Evolutionary conservation across 2,329 filamentous ascomycete species (phyloP).

Genomic region (Aspergillus proliferans): DNA sequence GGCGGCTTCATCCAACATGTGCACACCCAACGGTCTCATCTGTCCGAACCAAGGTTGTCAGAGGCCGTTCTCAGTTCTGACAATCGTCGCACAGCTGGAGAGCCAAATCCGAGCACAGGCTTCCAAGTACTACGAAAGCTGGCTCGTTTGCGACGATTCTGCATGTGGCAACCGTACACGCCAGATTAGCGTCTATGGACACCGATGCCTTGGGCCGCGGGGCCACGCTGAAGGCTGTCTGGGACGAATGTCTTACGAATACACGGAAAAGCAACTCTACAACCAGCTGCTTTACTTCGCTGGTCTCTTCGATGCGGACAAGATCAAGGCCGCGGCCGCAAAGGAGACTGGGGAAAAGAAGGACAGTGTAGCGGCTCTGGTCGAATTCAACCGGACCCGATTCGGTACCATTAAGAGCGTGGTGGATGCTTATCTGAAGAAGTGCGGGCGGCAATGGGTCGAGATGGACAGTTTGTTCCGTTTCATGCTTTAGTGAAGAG

Average conservation of each 20-base stretch:
- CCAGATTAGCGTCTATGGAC: slow-evolving; percentile 88
- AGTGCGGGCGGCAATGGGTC: slow-evolving; percentile 87
- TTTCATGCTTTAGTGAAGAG: slow-evolving; percentile 42
- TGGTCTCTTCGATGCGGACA: slow-evolving; percentile 82
- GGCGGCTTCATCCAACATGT: slow-evolving; percentile 48
- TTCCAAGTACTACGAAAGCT: slow-evolving; percentile 83
- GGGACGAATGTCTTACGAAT: slow-evolving; percentile 83
- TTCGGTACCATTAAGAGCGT: slow-evolving; percentile 71
- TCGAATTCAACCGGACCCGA: slow-evolving; percentile 72
- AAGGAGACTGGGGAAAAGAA: slow-evolving; percentile 51
- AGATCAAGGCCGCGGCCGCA: slow-evolving; percentile 54
- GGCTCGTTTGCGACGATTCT: slow-evolving; percentile 83
- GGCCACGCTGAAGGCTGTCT: slow-evolving; percentile 78
- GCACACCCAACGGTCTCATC: slow-evolving; percentile 67
- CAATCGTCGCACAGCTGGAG: slow-evolving; percentile 80
- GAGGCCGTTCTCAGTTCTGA: slow-evolving; percentile 60
- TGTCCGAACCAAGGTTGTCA: slow-evolving; percentile 63
- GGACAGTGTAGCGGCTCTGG: slow-evolving; percentile 64
- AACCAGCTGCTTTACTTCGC: slow-evolving; percentile 90
- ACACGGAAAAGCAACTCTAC: slow-evolving; percentile 82
- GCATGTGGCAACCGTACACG: slow-evolving; percentile 81
- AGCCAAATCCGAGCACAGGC: slow-evolving; percentile 72
- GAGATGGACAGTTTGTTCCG: slow-evolving; percentile 85
- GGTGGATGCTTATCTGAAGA: slow-evolving; percentile 78
- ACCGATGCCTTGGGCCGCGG: slow-evolving; percentile 78